Evolutionary conservation across 306 rosid genomes (phyloP), one percentile per base, ranked within the genome.

Genomic region (Luffa acutangula): DNA sequence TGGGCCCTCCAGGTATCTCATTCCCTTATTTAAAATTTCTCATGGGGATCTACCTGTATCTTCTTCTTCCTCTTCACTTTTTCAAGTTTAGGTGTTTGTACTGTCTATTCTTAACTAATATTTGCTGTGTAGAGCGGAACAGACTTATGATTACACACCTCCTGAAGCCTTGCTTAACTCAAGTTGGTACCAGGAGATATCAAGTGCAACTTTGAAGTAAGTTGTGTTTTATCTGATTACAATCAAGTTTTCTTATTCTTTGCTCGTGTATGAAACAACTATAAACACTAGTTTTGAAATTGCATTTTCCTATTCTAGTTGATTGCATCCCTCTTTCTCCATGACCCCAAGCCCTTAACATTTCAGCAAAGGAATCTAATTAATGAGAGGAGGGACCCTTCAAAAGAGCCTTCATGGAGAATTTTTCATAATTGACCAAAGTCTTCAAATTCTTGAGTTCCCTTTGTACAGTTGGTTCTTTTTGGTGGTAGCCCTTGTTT

Each of bases 81-180:
- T 64, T 43, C 74, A 59, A 53, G 41, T 37, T 54, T 45, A 78
- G 64, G 45, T 46, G 71, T 75, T 36, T 63, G 69, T 66, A 14
- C 41, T 43, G 46, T 52, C 56, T 63, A 57, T 54, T 42, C 79
- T 80, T 87, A 69, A 20, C 75, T 82, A 46, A 17, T 64, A 79
- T 59, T 79, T 81, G n/a, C 72, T 70, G 81, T 81, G 65, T 86
- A 92, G 98, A 80, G 93, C 92, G 70, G 98, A 94, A 81, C 98
- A 94, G 79, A 94, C 98, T 76, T 86, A 83, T 42, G 97, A 90
- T 80, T 94, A 94, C 83, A 77, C 91, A 53, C 93, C 98, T 85
- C 97, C 98, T 78, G 97, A 95, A 88, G 97, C 97, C 72, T 86
- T 95, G 62, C 91, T 95, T 71, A 87, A 92, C 86, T 84, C 92